A percentile compares a stretch with the other conserved stretches of the same genome.
Evolutionary conservation across 1,284 basidiomycete species (phyloP).

Genomic region (Ganoderma lucidum): DNA sequence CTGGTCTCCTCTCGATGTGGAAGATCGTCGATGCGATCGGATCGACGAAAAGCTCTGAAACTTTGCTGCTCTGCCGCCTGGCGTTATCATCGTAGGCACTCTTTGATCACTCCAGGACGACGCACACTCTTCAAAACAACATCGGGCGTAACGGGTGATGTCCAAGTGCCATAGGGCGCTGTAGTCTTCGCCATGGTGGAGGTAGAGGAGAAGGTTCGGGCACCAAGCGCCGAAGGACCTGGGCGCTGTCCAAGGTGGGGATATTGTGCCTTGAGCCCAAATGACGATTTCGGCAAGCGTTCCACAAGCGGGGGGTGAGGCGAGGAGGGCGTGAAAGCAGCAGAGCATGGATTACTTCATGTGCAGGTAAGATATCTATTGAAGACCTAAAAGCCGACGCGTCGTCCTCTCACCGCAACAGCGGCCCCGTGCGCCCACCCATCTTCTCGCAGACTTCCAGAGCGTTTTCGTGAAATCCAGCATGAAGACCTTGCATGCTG

Average conservation of each 20-base stretch:
- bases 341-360: conserved; percentile 31
- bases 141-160: conserved; percentile 44
- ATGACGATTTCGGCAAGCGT: neutral
- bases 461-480: conserved; percentile 59
- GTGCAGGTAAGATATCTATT: conserved; percentile 30
- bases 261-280: neutral
- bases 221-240: neutral
- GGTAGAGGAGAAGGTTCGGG: conserved; percentile 11
- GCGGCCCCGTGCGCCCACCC: conserved; percentile 50
- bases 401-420: conserved; percentile 29
- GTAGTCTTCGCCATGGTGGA: conserved; percentile 32
- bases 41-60: conserved; percentile 61
- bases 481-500: conserved; percentile 55
- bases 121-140: conserved; percentile 59
- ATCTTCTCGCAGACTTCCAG: conserved; percentile 52
- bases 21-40: conserved; percentile 58
- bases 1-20: conserved; percentile 68
- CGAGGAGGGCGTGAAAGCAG: conserved; percentile 17
- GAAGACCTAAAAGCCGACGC: conserved; percentile 18
- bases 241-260: neutral
- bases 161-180: conserved; percentile 48
- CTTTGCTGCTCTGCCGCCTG: conserved; percentile 47
- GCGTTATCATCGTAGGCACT: conserved; percentile 6
- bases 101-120: conserved; percentile 9
- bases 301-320: neutral